These are phyloP conservation scores for Juncus inflexus DNA, from an alignment of 176 grass and related monocot species.

Conservation along the genomic window DNA sequence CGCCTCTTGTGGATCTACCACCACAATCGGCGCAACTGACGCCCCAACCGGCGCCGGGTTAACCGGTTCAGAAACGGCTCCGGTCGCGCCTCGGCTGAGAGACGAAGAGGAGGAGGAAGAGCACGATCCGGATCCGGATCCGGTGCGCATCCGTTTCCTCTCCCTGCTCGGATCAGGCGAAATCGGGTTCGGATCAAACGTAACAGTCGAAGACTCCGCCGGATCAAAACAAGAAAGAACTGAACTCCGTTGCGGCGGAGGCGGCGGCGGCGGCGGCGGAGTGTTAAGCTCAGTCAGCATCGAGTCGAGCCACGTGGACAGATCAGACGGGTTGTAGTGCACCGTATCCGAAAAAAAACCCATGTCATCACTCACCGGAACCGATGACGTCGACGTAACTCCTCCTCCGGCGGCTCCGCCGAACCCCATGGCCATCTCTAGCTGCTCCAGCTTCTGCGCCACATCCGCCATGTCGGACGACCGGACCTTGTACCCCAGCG, in stretches of 20 bases:
- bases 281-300: constrained; percentile 87
- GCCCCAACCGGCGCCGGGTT: constrained; percentile 27
- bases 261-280: constrained; percentile 52
- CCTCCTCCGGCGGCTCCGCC: constrained; percentile 15
- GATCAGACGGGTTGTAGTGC: constrained; percentile 84
- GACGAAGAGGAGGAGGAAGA: constrained; percentile 73
- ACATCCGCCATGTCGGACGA: constrained; percentile 96
- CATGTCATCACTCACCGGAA: constrained; percentile 37
- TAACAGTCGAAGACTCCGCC: constrained; percentile 48
- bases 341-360: constrained; percentile 73
- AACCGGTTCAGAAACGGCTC: constrained; percentile 29
- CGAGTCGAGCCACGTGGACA: constrained; percentile 73
- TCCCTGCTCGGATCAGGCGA: constrained; percentile 45
- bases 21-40: constrained; percentile 45
- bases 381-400: neutral
- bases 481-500: constrained; percentile 91
- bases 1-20: constrained; percentile 77
- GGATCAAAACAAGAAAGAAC: constrained; percentile 35
- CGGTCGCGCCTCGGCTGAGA: constrained; percentile 22
- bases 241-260: neutral
- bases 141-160: constrained; percentile 78
- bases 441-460: constrained; percentile 96
- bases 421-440: constrained; percentile 95
- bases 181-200: constrained; percentile 46
- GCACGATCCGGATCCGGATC: constrained; percentile 52